A percentile compares a stretch with the other conserved stretches of the same genome.
These are phyloP conservation scores for Dacryopinax primogenitus DNA, from an alignment of 768 basidiomycete species.

Conservation along the genomic window DNA sequence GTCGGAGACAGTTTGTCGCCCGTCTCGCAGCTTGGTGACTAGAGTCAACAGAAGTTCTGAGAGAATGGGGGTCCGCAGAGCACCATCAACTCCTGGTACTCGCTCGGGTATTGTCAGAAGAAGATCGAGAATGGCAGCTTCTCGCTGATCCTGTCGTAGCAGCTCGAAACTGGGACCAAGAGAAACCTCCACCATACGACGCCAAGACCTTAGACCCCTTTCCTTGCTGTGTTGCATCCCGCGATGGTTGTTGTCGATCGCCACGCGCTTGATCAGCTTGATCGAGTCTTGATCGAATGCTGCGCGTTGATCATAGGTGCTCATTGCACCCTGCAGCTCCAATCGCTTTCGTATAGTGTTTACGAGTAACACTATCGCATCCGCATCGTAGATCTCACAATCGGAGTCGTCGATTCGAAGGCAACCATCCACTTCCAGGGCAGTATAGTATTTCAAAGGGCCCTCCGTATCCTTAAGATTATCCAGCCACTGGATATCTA, in stretches of 20 bases:
- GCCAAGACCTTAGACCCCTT: constrained; percentile 71
- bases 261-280: constrained; percentile 73
- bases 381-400: constrained; percentile 71
- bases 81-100: constrained; percentile 49
- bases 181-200: constrained; percentile 66
- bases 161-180: constrained; percentile 77
- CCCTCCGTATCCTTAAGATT: constrained; percentile 44
- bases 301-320: constrained; percentile 34
- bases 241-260: constrained; percentile 76
- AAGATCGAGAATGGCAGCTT: constrained; percentile 82
- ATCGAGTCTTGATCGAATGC: constrained; percentile 40
- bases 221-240: constrained; percentile 61
- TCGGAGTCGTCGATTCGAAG: constrained; percentile 53
- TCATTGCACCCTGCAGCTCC: constrained; percentile 52
- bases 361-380: constrained; percentile 58
- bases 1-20: constrained; percentile 46
- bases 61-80: constrained; percentile 60
- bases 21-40: constrained; percentile 80
- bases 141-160: constrained; percentile 66
- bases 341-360: constrained; percentile 45
- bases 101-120: constrained; percentile 65
- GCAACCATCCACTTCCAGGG: constrained; percentile 58
- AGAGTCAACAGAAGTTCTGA: constrained; percentile 70
- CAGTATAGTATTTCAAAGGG: constrained; percentile 37
- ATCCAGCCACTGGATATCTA: constrained; percentile 84